Base-by-base conservation (phyloP, 768 basidiomycete genomes). In the Xerocomellus dryophilus region DNA sequence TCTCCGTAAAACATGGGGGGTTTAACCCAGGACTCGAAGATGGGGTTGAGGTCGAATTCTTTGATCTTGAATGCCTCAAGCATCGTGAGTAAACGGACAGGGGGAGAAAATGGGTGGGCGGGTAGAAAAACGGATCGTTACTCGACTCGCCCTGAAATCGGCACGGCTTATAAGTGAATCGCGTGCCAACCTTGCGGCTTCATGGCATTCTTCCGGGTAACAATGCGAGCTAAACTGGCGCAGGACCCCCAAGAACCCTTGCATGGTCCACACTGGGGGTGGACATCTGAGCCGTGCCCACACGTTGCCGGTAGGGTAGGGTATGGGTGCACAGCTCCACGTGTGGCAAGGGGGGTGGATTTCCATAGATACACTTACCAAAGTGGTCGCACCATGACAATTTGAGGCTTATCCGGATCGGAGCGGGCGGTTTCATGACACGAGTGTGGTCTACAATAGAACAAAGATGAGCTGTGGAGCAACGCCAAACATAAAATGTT, bases 1-100 rank as follows among this genome's bases (percentile, higher is more conserved):
- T 83, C 83, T 18, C 89, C 88, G 53, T 74, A 71, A 65, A 90
- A 91, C 49, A 74, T 73, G 21, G 89, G 87, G 0, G 81, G 82
- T 54, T 85, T 77, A 34, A 71, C 74, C 89, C 89, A 91, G 18
- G 81, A 70, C 15, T 78, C 79, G 61, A 76, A 81, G 58, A 88
- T 66, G 21, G 88, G 85, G 59, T 83, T 81, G 58, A 90, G 80
- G 74, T 90, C 81, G 65, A 84, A 89, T 18, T 84, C 80, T 61
- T 89, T 89, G 66, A 88, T 76, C 72, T 86, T 89, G 80, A 91
- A 90, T 50, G 85, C 86, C 64, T 83, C 82, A 31, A 90, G 79
- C 77, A 90, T 81, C 38, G 54, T 51, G 48, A 18, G 39, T 43
- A 38, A 51, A 43, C 7, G 25, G 54, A 47, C 2, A 40, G 23